Conservation (phyloP, 2,329 filamentous ascomycete species). For the Exserohilum turcica region DNA sequence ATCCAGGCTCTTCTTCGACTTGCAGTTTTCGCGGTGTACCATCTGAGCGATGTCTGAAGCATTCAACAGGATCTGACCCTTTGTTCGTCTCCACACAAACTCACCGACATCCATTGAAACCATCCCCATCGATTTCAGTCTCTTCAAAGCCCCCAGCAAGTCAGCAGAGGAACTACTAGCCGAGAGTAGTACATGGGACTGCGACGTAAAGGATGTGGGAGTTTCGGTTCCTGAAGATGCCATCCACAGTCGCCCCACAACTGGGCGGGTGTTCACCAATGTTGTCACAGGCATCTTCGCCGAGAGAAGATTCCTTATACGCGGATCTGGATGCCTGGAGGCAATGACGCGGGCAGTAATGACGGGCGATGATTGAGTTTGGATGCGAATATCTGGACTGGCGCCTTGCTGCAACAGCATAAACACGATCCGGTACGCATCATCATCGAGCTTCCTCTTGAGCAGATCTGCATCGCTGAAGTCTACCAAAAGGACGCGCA, state of each 20-base stretch:
- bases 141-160: slow-evolving; percentile 1
- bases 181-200: not conserved
- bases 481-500: slow-evolving; percentile 4
- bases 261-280: not conserved
- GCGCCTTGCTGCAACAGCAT: slow-evolving; percentile 18
- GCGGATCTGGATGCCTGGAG: slow-evolving; percentile 18
- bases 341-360: slow-evolving; percentile 12
- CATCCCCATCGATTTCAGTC: not conserved
- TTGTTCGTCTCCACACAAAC: not conserved
- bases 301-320: slow-evolving; percentile 9
- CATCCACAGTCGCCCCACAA: slow-evolving; percentile 4
- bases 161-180: slow-evolving; percentile 2
- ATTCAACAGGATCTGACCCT: not conserved
- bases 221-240: not conserved
- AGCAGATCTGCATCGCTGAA: slow-evolving; percentile 3
- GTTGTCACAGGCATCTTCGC: not conserved
- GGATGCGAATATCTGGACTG: slow-evolving; percentile 13
- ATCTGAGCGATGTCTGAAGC: slow-evolving; percentile 3
- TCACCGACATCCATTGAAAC: not conserved
- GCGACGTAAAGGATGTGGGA: not conserved
- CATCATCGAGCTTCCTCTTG: slow-evolving; percentile 18
- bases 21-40: not conserved
- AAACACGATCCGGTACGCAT: slow-evolving; percentile 20
- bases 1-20: not conserved
- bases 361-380: not conserved